Conservation (phyloP, 202 grass and related monocot species). For the Elaeis oleifera region DNA sequence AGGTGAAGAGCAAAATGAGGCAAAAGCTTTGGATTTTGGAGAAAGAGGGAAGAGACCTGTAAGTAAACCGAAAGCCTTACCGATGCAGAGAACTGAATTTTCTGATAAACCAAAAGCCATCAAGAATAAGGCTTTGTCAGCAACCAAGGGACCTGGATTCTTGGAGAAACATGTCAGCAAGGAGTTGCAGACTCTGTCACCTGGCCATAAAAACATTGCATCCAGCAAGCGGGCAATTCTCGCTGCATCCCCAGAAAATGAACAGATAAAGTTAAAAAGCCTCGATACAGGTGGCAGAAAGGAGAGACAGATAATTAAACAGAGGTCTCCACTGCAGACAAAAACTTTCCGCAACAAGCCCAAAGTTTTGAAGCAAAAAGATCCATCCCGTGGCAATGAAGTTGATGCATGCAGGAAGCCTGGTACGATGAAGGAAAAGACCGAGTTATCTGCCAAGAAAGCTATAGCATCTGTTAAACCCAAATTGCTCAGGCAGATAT, state of each 20-base stretch:
- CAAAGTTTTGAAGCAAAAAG: constrained; percentile 2
- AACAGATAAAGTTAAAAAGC: constrained; percentile 16
- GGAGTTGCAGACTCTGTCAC: constrained; percentile 12
- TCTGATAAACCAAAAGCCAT: constrained; percentile 40
- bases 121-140: constrained; percentile 24
- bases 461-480: constrained; percentile 16
- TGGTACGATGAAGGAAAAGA: constrained; percentile 12
- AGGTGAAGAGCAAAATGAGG: not conserved
- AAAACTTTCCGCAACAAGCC: constrained; percentile 20
- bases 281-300: constrained; percentile 22
- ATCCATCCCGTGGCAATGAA: not conserved
- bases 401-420: too few species aligned
- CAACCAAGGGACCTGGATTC: constrained; percentile 31
- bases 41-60: constrained; percentile 44
- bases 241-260: constrained; percentile 11
- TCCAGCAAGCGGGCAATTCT: constrained; percentile 32
- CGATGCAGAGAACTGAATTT: constrained; percentile 31
- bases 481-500: constrained; percentile 30
- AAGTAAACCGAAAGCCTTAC: constrained; percentile 30
- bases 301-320: constrained; percentile 22
- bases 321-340: constrained; percentile 30
- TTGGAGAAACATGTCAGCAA: constrained; percentile 24
- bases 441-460: constrained; percentile 14
- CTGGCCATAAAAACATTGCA: constrained; percentile 33
- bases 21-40: not conserved